phyloP scores from a whole-genome alignment of 2,329 filamentous ascomycete species.

The Pseudogymnoascus sp. region DNA sequence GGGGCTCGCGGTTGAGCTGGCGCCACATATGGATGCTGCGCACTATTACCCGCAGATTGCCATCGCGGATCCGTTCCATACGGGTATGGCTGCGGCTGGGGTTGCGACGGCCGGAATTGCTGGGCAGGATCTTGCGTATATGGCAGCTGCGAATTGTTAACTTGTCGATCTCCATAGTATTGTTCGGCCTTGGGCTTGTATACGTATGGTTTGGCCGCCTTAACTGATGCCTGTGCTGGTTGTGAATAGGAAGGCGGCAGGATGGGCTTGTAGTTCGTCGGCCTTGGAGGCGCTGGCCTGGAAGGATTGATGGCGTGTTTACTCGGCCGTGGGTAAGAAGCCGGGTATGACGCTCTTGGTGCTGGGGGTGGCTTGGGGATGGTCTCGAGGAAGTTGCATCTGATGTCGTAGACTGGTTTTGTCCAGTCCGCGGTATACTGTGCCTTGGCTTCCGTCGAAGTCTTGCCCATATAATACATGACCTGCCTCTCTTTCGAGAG shows the following conservation, averaged over 20 bases:
- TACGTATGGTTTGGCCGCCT: conserved; percentile 41
- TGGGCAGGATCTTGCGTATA: conserved; percentile 24
- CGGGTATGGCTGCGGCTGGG: conserved; percentile 16
- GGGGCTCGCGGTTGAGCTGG: neutral
- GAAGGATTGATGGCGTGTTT: conserved; percentile 21
- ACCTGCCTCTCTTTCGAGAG: conserved; percentile 64
- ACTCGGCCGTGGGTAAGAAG: conserved; percentile 24
- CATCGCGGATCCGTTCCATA: conserved; percentile 28
- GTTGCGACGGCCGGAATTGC: conserved; percentile 11
- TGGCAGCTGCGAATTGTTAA: conserved; percentile 27
- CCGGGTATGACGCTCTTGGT: conserved; percentile 28
- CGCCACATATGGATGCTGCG: neutral
- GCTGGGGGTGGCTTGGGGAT: conserved; percentile 42
- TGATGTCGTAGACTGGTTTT: conserved; percentile 53
- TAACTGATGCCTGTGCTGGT: conserved; percentile 12
- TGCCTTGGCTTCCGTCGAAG: conserved; percentile 81
- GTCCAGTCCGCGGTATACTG: conserved; percentile 77
- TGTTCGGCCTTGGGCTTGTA: conserved; percentile 38
- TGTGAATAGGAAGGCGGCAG: neutral
- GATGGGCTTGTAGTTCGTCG: conserved; percentile 21
- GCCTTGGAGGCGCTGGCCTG: conserved; percentile 24
- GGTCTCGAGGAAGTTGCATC: conserved; percentile 65
- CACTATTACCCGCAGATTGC: neutral
- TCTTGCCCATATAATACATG: conserved; percentile 81
- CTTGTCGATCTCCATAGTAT: conserved; percentile 26